Conservation (phyloP, 495 filamentous ascomycete species). For the Neurospora terricola region DNA sequence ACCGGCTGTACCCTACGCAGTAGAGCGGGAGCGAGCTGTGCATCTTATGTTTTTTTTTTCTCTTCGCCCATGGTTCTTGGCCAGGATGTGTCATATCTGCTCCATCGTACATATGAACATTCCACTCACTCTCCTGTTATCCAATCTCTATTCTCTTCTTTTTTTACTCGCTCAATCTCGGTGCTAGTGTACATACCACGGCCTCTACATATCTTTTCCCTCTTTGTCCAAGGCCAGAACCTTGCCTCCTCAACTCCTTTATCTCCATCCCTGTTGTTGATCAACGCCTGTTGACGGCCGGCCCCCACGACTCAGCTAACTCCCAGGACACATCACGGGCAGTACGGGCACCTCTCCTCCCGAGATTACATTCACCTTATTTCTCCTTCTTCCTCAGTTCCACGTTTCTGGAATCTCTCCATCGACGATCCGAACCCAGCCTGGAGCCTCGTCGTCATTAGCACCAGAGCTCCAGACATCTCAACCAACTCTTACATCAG, state of each 20-base stretch:
- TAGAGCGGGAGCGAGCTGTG: neutral
- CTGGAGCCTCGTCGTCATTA: neutral
- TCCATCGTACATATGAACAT: neutral
- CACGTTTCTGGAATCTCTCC: neutral
- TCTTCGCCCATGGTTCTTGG: neutral
- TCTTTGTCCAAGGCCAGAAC: neutral
- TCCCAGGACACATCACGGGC: neutral
- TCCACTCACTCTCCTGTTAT: neutral
- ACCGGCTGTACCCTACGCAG: neutral
- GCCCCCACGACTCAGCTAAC: neutral
- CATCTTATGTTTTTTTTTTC: neutral
- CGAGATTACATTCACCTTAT: neutral
- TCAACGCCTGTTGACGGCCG: neutral
- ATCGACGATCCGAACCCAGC: neutral
- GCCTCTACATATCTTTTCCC: neutral
- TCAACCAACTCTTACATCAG: neutral
- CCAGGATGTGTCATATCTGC: neutral
- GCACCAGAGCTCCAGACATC: neutral
- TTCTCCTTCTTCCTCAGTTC: neutral
- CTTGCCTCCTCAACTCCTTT: neutral
- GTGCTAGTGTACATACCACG: neutral
- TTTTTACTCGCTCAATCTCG: neutral
- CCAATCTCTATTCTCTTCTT: neutral
- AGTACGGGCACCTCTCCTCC: neutral
- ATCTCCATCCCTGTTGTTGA: neutral